Evolutionary conservation across 1,139 yeast genomes (phyloP).

Genomic region (Candida sp.): DNA sequence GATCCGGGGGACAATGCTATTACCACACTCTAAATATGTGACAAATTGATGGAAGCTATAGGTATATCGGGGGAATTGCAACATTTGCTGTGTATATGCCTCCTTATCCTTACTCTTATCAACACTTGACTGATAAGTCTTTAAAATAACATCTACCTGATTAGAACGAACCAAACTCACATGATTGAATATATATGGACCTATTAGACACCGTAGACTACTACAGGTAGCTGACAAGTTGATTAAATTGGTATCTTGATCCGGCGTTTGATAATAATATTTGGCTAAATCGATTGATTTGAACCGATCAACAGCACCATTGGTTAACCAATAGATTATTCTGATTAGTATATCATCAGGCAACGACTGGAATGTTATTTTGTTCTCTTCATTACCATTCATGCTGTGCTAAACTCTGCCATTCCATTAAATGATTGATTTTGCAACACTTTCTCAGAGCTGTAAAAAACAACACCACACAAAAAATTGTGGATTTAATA

Average conservation of each 20-base stretch:
- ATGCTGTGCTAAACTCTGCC: background rate
- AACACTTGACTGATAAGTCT: conserved; percentile 1
- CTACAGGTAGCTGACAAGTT: conserved; percentile 24
- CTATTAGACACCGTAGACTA: conserved; percentile 18
- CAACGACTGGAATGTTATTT: conserved; percentile 4
- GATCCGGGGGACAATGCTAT: conserved; percentile 12
- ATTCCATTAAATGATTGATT: background rate
- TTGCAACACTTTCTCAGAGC: background rate
- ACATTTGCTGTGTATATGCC: background rate
- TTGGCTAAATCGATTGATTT: background rate
- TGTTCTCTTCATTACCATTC: background rate
- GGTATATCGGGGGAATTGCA: conserved; percentile 8
- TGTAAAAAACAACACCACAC: too few relatives aligned
- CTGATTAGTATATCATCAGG: conserved; percentile 17
- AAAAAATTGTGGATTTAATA: too few relatives aligned
- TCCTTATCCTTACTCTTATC: conserved; percentile 2
- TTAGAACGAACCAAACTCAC: conserved; percentile 25
- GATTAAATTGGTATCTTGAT: conserved; percentile 8
- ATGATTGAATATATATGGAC: conserved; percentile 16
- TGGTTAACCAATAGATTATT: conserved; percentile 13
- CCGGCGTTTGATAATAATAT: background rate
- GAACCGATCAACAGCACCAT: conserved; percentile 8
- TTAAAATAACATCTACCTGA: conserved; percentile 26
- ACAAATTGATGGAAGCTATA: conserved; percentile 19
- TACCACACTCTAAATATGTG: conserved; percentile 24